Evolutionary conservation across 441 rosid genomes (phyloP).

Genomic region (Kokia cookei): DNA sequence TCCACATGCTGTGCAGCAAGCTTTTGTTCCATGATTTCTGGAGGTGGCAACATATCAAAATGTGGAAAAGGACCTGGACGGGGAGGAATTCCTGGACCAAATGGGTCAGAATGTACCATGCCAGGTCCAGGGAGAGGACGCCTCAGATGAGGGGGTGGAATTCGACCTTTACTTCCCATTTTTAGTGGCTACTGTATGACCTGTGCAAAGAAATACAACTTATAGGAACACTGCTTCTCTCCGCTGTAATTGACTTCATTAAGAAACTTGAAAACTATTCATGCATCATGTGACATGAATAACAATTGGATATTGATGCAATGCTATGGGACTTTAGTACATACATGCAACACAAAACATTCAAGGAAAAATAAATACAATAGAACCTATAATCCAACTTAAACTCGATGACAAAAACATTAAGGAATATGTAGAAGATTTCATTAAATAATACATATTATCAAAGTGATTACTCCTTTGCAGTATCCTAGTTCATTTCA

Average conservation of each 20-base stretch:
- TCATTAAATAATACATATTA: background rate
- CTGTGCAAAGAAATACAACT: conserved; percentile 7
- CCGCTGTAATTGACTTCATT: background rate
- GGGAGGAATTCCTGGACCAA: conserved; percentile 44
- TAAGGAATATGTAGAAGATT: background rate
- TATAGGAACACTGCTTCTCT: background rate
- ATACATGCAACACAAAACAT: background rate
- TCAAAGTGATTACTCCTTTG: background rate
- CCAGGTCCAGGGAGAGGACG: conserved; percentile 62
- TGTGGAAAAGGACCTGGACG: conserved; percentile 52
- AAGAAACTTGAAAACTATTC: background rate
- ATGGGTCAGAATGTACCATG: conserved; percentile 51
- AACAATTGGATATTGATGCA: background rate
- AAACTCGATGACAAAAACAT: background rate
- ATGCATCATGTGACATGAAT: background rate
- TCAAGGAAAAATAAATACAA: background rate
- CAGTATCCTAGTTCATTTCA: background rate
- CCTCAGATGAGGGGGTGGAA: conserved; percentile 65
- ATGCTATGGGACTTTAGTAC: background rate
- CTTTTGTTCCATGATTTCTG: conserved; percentile 86
- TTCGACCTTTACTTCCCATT: conserved; percentile 84
- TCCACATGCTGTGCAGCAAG: conserved; percentile 75
- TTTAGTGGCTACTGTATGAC: conserved; percentile 9
- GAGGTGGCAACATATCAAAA: conserved; percentile 71
- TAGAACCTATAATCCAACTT: background rate